A percentile compares a stretch with the other conserved stretches of the same genome.
phyloP scores from a whole-genome alignment of 1,284 basidiomycete species.

The Inonotus obliquus region DNA sequence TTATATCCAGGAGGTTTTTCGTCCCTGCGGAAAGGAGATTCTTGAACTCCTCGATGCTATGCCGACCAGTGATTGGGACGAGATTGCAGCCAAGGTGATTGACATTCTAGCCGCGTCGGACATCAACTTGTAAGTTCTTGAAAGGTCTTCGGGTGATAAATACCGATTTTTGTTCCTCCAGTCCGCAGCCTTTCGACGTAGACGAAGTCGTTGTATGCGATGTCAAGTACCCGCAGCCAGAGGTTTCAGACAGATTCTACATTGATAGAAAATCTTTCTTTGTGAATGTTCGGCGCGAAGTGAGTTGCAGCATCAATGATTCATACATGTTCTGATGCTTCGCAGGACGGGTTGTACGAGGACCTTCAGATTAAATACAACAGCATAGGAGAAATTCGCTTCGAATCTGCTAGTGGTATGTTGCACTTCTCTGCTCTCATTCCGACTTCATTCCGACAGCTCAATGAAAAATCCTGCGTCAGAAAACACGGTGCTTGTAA shows the following conservation, averaged over 20 bases:
- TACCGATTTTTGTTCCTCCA: conserved; percentile 23
- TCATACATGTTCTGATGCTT: neutral
- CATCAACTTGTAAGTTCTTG: conserved; percentile 42
- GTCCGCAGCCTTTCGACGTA: conserved; percentile 56
- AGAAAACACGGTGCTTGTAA: conserved; percentile 24
- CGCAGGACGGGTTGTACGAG: conserved; percentile 38
- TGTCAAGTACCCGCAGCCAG: conserved; percentile 30
- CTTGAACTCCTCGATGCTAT: conserved; percentile 39
- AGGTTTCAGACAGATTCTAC: conserved; percentile 41
- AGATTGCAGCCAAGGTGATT: conserved; percentile 42
- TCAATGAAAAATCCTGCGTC: neutral
- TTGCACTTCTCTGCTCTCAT: neutral
- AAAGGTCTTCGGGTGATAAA: neutral
- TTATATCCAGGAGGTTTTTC: conserved; percentile 51
- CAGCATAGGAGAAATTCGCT: conserved; percentile 37
- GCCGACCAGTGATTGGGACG: conserved; percentile 47
- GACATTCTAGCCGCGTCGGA: conserved; percentile 43
- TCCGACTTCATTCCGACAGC: neutral
- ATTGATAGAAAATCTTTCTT: conserved; percentile 48
- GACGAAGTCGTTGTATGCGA: conserved; percentile 37
- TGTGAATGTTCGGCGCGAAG: conserved; percentile 45
- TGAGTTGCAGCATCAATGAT: conserved; percentile 20
- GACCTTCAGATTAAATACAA: conserved; percentile 40
- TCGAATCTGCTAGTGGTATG: neutral
- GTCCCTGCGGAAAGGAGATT: conserved; percentile 30